These are phyloP conservation scores for Daldinia bambusicola DNA, from an alignment of 495 filamentous ascomycete species.

Conservation along the genomic window DNA sequence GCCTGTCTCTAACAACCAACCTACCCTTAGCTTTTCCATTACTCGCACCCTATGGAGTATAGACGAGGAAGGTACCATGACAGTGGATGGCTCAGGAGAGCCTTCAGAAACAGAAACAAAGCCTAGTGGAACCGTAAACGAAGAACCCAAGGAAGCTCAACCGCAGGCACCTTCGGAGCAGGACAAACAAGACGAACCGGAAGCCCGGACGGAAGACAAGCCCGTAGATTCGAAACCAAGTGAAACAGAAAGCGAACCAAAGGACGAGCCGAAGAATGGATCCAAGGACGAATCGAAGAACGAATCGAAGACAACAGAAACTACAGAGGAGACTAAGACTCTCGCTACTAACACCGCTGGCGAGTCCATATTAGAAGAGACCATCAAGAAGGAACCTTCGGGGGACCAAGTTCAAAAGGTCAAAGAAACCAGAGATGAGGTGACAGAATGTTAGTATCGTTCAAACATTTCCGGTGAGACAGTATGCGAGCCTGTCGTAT, in stretches of 20 bases:
- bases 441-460: constrained; percentile 30
- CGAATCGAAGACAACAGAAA: neutral
- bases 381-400: constrained; percentile 50
- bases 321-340: constrained; percentile 48
- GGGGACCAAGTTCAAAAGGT: constrained; percentile 50
- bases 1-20: constrained; percentile 41
- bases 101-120: constrained; percentile 32
- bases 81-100: constrained; percentile 48
- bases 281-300: constrained; percentile 15
- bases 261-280: neutral
- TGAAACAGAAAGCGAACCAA: constrained; percentile 23
- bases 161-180: constrained; percentile 45
- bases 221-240: constrained; percentile 14
- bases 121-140: constrained; percentile 25
- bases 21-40: constrained; percentile 50
- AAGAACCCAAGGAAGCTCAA: constrained; percentile 48
- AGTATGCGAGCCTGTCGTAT: constrained; percentile 21
- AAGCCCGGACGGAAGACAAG: constrained; percentile 35
- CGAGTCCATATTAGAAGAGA: constrained; percentile 59
- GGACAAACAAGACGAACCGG: constrained; percentile 42
- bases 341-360: constrained; percentile 67
- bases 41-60: constrained; percentile 60
- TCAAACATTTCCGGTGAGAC: constrained; percentile 8
- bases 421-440: constrained; percentile 46
- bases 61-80: constrained; percentile 61